Conservation (phyloP, 805 yeast species). For the Candida hispaniensis region DNA sequence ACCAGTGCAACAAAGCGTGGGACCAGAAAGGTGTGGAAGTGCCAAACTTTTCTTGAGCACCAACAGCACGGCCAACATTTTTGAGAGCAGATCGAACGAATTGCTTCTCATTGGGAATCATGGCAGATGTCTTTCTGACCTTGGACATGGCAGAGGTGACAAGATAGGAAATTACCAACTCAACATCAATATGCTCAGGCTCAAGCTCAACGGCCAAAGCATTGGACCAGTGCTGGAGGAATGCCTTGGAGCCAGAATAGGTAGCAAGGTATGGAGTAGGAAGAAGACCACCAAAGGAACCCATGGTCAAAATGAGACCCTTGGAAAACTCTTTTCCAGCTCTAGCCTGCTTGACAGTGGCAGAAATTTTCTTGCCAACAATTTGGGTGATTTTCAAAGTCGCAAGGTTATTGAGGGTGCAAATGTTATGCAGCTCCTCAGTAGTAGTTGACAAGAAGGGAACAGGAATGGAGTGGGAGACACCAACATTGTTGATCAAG, state of each 20-base stretch:
- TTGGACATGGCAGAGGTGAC: conserved; percentile 96
- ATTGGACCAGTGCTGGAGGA: conserved; percentile 84
- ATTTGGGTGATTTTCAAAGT: conserved; percentile 75
- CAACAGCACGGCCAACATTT: conserved; percentile 68
- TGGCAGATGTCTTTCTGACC: conserved; percentile 59
- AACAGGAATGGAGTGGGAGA: conserved; percentile 88
- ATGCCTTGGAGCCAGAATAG: conserved; percentile 93
- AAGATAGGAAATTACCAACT: conserved; percentile 72
- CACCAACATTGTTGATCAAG: conserved; percentile 87
- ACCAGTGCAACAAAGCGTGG: conserved; percentile 85
- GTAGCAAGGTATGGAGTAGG: conserved; percentile 91
- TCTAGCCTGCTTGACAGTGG: conserved; percentile 36
- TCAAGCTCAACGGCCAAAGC: conserved; percentile 80
- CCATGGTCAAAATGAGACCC: conserved; percentile 86
- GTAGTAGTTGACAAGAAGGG: conserved; percentile 75
- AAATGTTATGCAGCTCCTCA: conserved; percentile 64
- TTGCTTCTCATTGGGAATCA: conserved; percentile 70
- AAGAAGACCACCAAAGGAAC: conserved; percentile 88
- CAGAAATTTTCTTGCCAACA: conserved; percentile 59
- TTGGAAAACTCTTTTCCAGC: conserved; percentile 20
- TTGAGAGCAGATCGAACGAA: conserved; percentile 68
- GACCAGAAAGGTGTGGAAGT: conserved; percentile 88
- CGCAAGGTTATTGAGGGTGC: conserved; percentile 75
- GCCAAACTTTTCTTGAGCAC: conserved; percentile 84
- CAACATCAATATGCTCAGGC: conserved; percentile 66